phyloP scores from a whole-genome alignment of 371 early-diverging fungal genomes.

The Saksenaea vasiformis region DNA sequence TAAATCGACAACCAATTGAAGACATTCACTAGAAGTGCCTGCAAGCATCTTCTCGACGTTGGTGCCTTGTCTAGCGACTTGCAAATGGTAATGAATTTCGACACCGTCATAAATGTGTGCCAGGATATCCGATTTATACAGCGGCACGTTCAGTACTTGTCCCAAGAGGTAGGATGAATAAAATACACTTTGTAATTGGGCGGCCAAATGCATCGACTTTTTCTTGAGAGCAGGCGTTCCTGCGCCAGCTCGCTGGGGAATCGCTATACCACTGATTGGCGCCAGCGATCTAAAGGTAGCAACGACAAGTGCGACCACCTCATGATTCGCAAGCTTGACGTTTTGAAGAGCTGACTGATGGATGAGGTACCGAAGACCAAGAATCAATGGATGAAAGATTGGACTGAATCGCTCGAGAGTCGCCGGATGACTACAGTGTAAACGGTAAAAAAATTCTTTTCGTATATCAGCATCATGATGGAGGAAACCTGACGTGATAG shows the following conservation, averaged over 20 bases:
- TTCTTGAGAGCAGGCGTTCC: constrained; percentile 30
- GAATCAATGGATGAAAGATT: constrained; percentile 20
- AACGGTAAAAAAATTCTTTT: constrained; percentile 5
- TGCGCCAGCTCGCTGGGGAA: background rate
- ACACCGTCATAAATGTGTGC: constrained; percentile 22
- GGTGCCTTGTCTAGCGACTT: constrained; percentile 29
- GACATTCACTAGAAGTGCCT: constrained; percentile 12
- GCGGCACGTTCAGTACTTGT: constrained; percentile 22
- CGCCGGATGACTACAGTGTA: background rate
- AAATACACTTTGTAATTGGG: constrained; percentile 38
- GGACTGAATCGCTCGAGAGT: background rate
- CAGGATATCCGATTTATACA: constrained; percentile 14
- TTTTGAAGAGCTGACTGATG: constrained; percentile 10
- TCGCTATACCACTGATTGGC: background rate
- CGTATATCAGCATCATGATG: background rate
- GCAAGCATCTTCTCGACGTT: constrained; percentile 27
- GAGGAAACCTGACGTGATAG: background rate
- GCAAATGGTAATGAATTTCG: constrained; percentile 26
- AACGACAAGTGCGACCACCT: constrained; percentile 36
- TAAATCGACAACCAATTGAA: constrained; percentile 13
- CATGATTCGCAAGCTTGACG: constrained; percentile 27
- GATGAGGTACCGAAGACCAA: constrained; percentile 40
- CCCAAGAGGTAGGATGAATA: constrained; percentile 37
- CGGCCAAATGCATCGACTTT: constrained; percentile 33
- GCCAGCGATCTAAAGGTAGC: constrained; percentile 29